A percentile compares a stretch with the other conserved stretches of the same genome.
phyloP scores from a whole-genome alignment of 148 eudicot genomes.

The Chenopodium suecicum region DNA sequence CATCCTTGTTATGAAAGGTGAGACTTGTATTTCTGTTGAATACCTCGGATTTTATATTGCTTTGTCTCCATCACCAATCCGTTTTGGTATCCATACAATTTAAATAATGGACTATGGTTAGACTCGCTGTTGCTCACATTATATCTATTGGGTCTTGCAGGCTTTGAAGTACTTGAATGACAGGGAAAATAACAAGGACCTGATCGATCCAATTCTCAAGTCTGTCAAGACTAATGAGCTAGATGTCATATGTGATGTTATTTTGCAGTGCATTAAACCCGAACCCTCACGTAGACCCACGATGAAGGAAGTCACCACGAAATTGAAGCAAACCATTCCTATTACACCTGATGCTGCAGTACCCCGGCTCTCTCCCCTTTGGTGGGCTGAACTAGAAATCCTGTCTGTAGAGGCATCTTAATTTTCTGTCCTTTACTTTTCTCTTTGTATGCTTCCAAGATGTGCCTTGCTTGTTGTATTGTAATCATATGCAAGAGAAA shows the following conservation, averaged over 20 bases:
- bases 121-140: background rate
- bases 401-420: slow-evolving; percentile 69
- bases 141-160: slow-evolving; percentile 27
- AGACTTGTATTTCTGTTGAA: too few species aligned
- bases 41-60: too few species aligned
- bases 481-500: slow-evolving; percentile 22
- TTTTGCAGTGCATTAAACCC: slow-evolving; percentile 51
- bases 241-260: slow-evolving; percentile 58
- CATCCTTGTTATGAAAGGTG: background rate
- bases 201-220: slow-evolving; percentile 64
- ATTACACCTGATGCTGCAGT: slow-evolving; percentile 70
- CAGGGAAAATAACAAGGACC: slow-evolving; percentile 29
- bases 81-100: background rate
- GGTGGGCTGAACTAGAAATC: slow-evolving; percentile 99
- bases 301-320: slow-evolving; percentile 45
- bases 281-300: slow-evolving; percentile 55
- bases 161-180: slow-evolving; percentile 52
- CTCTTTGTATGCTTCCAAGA: slow-evolving; percentile 19
- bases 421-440: background rate
- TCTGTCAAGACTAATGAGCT: slow-evolving; percentile 66
- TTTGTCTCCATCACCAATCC: background rate
- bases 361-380: slow-evolving; percentile 86
- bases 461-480: slow-evolving; percentile 16
- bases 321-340: slow-evolving; percentile 45
- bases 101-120: background rate